Evolutionary conservation across 2,329 filamentous ascomycete genomes (phyloP).

Genomic region (Sclerotinia spermophila): DNA sequence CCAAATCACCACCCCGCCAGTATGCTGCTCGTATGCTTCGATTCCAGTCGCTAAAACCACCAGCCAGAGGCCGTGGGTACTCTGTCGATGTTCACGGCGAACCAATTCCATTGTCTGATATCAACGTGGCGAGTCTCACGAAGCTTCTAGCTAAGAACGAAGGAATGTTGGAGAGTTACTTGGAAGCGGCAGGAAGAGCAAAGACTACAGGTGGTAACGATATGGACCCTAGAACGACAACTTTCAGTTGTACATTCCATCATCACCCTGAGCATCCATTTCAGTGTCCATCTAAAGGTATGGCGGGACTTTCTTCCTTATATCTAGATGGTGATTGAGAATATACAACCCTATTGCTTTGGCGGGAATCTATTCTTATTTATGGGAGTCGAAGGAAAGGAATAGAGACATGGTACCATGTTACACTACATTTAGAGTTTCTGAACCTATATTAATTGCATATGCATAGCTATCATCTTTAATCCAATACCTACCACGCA

Average conservation of each 20-base stretch:
- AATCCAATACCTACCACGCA: no score
- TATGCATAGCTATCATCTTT: no score
- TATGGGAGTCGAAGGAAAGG: neutral
- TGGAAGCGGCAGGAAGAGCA: neutral
- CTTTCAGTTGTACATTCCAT: neutral
- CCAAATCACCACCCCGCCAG: neutral
- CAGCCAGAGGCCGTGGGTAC: neutral
- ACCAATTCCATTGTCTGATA: neutral
- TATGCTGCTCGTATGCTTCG: neutral
- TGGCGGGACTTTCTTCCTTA: fast-evolving
- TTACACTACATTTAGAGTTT: neutral
- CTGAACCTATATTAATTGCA: no score
- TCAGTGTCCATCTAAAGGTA: neutral
- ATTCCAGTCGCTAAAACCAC: neutral
- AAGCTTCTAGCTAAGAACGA: neutral
- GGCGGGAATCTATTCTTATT: neutral
- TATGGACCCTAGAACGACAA: neutral
- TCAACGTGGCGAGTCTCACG: neutral
- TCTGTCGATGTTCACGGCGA: neutral
- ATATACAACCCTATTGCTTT: neutral
- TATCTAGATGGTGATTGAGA: neutral
- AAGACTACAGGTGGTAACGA: neutral
- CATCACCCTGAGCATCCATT: neutral
- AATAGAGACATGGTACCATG: neutral
- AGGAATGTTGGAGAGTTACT: neutral